These are phyloP conservation scores for Beauveria caledonica DNA, from an alignment of 2,329 filamentous ascomycete genomes.

Conservation along the genomic window DNA sequence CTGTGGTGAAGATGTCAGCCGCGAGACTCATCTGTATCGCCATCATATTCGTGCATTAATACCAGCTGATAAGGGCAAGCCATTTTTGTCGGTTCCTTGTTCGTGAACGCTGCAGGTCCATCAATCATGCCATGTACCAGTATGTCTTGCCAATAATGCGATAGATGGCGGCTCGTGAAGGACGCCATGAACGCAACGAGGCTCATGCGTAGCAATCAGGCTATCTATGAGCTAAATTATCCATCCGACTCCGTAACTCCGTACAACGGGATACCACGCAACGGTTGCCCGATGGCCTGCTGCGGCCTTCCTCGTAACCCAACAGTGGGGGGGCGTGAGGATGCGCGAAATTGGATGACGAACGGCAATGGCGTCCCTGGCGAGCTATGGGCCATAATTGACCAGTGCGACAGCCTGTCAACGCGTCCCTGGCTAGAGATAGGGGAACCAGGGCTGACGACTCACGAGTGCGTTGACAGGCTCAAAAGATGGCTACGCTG, in stretches of 20 bases:
- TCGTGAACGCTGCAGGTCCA: no score
- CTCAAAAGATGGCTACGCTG: neutral
- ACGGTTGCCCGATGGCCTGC: neutral
- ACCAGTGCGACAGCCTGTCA: neutral
- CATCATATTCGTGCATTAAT: no score
- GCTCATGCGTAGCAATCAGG: neutral
- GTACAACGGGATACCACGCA: neutral
- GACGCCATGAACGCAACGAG: neutral
- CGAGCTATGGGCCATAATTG: constrained; percentile 3
- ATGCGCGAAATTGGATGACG: constrained; percentile 1
- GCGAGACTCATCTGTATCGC: no score
- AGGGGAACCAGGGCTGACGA: neutral
- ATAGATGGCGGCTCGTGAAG: neutral
- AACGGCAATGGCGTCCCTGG: constrained; percentile 1
- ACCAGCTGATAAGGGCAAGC: neutral
- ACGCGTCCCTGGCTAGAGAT: neutral
- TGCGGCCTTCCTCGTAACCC: neutral
- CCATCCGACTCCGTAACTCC: neutral
- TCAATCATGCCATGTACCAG: no score
- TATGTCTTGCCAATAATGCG: neutral
- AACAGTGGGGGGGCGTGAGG: neutral
- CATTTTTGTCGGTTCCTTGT: neutral
- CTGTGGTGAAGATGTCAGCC: neutral
- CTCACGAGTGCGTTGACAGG: neutral
- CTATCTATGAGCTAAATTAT: neutral